Evolutionary conservation across 2,329 filamentous ascomycete genomes (phyloP), one percentile per base, ranked within the genome.

Genomic region (Cladosporium sp.): DNA sequence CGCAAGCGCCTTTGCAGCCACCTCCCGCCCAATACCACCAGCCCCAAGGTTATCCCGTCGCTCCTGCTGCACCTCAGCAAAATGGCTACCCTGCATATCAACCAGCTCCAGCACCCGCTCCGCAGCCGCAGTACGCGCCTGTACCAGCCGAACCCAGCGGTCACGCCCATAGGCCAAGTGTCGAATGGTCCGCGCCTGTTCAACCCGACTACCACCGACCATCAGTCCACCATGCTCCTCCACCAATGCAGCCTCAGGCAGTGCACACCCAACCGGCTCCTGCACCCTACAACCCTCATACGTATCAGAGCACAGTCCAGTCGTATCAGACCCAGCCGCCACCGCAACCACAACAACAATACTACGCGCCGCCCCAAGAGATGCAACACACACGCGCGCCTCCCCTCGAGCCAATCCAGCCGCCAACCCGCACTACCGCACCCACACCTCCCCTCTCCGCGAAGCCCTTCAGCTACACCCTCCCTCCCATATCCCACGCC

Each of bases 401-500:
- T 19, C 63, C 61, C 22, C 56, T 54, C 22, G 58, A 66, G 46
- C 60, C 61, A 9, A 40, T 63, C 41, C 43, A 63, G 61, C 51
- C 65, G 19, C 56, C 61, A 37, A 54, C 55, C 43, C 46, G 70
- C 57, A 46, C 58, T 13, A 40, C 49, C 34, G 60, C 48, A 22
- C 55, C 58, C 3, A 50, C 46, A 40, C 59, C 63, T 16, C 58
- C 61, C 8, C 48, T 59, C n/a, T 46, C 56, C 9, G 43, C 51
- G 19, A 56, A 55, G 16, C 46, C 53, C 14, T 53, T 48, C 28
- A 58, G 64, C 28, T 65, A 70, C 56, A 59, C 70, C 18, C 59
- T 77, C 49, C 72, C 74, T 7, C 73, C 73, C 11, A 59, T 76
- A 49, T 71, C 73, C 3, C 63, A 72, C 3, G 71, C 70, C 53